Base-by-base conservation (phyloP, 306 rosid genomes). In the Dryas alaskensis region DNA sequence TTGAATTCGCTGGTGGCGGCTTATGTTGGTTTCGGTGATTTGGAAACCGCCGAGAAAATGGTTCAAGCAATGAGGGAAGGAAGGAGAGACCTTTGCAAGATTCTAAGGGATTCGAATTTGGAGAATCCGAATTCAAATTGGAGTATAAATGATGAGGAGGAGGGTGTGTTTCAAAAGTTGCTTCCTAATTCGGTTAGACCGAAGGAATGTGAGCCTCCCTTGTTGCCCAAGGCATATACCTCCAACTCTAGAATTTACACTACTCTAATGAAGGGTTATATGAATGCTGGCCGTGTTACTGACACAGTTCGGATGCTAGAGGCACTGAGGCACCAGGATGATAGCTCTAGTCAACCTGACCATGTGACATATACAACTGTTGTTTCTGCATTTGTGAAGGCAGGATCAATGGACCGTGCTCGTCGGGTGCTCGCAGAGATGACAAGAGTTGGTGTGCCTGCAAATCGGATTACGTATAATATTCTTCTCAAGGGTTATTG, bases 11-110 rank as follows among this genome's bases (percentile, higher is more conserved):
- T 94, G 8, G 91, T 94, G 11, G 87, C 97, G 7, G 96, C 96
- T 53, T 91, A 85, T 86, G 95, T 94, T 63, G 97, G 87, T 63
- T 87, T 91, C 44, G 89, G 84, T 22, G 98, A 94, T 71, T 66
- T 94, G 81, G 91, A 80, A 55, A 86, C 88, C 0, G 92, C 97
- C 0, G 98, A 94, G 91, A 83, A 75, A 65, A 78, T 94, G 60
- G 89, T 94, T 83, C 98, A 94, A 64, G 94, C 91, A 16, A 86
- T 94, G 97, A 85, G 97, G 84, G 98, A 94, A 66, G 82, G 87
- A 42, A 89, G 92, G 77, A 80, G 86, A 67, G 97, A 94, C 80
- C 79, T 94, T 52, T 91, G 91, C 73, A 74, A 70, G 78, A 77
- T 94, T 73, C 67, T 91, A 2, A 87, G 85, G 87, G 85, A 83